Evolutionary conservation across 1,139 yeast species (phyloP).

Genomic region (Candida anutae): DNA sequence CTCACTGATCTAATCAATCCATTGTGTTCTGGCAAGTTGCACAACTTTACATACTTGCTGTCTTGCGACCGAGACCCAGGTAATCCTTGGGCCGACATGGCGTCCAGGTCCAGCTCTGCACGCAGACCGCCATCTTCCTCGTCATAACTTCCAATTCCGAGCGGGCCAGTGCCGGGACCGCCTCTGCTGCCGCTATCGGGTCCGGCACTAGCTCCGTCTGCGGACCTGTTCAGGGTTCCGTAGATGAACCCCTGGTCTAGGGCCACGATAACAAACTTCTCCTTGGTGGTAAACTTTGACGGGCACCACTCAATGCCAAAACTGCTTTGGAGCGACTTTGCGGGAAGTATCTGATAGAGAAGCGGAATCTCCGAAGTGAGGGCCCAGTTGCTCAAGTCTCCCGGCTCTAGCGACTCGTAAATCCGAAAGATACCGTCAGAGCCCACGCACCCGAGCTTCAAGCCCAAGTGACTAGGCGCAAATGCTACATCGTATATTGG

Average conservation of each 20-base stretch:
- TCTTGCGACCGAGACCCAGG: constrained; percentile 11
- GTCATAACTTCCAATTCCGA: constrained; percentile 21
- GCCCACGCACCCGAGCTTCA: constrained; percentile 81
- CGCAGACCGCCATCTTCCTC: too few species aligned
- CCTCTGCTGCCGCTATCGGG: neutral
- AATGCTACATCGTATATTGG: constrained; percentile 85
- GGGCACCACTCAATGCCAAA: constrained; percentile 93
- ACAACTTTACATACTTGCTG: constrained; percentile 24
- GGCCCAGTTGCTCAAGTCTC: constrained; percentile 78
- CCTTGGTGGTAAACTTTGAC: constrained; percentile 64
- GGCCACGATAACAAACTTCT: constrained; percentile 78
- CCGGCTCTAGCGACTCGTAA: constrained; percentile 85
- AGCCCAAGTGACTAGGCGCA: constrained; percentile 81
- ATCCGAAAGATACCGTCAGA: constrained; percentile 82
- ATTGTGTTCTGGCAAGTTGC: constrained; percentile 63
- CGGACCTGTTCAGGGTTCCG: constrained; percentile 27
- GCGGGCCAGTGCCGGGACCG: constrained; percentile 9
- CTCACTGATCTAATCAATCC: constrained; percentile 84
- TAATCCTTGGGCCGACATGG: constrained; percentile 2
- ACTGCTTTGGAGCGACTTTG: constrained; percentile 77
- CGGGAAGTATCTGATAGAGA: constrained; percentile 56
- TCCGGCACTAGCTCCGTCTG: neutral
- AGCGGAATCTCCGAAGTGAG: constrained; percentile 64
- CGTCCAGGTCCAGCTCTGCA: constrained; percentile 2
- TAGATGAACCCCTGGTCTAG: constrained; percentile 81